Conservation (phyloP, 2,329 filamentous ascomycete species). For the Phoma sp. region DNA sequence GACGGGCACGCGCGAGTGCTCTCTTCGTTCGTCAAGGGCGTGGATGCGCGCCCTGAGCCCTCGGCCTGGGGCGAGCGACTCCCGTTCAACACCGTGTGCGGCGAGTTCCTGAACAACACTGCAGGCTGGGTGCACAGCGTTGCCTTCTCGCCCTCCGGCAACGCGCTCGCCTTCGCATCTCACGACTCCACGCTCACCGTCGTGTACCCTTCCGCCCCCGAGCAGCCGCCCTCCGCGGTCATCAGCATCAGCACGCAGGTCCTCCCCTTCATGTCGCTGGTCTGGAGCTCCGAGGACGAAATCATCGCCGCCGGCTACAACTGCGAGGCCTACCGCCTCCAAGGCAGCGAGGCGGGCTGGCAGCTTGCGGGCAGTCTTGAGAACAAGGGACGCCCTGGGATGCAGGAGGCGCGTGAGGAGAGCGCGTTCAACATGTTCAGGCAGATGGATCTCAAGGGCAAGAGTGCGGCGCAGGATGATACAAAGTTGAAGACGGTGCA, state of each 20-base stretch:
- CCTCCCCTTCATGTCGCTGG: conserved; percentile 87
- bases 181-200: conserved; percentile 97
- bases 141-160: conserved; percentile 88
- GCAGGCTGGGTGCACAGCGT: conserved; percentile 96
- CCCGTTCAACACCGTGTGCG: conserved; percentile 98
- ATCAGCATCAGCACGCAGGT: conserved; percentile 88
- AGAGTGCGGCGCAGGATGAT: conserved; percentile 74
- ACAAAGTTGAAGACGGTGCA: conserved; percentile 94
- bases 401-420: conserved; percentile 75
- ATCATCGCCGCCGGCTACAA: conserved; percentile 94
- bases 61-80: conserved; percentile 93
- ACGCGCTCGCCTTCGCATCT: conserved; percentile 90
- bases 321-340: conserved; percentile 87
- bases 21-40: conserved; percentile 94
- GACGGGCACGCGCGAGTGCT: conserved; percentile 96
- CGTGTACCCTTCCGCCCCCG: conserved; percentile 89
- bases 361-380: conserved; percentile 82
- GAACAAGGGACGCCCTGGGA: conserved; percentile 67
- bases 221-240: conserved; percentile 89
- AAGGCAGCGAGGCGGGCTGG: conserved; percentile 81
- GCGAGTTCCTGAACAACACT: conserved; percentile 93
- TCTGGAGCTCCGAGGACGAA: conserved; percentile 91
- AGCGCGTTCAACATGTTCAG: conserved; percentile 97
- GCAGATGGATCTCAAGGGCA: conserved; percentile 98
- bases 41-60: conserved; percentile 83